A percentile compares a stretch with the other conserved stretches of the same genome.
These are phyloP conservation scores for Rhinocladiella similis DNA, from an alignment of 2,329 filamentous ascomycete genomes.

Conservation along the genomic window DNA sequence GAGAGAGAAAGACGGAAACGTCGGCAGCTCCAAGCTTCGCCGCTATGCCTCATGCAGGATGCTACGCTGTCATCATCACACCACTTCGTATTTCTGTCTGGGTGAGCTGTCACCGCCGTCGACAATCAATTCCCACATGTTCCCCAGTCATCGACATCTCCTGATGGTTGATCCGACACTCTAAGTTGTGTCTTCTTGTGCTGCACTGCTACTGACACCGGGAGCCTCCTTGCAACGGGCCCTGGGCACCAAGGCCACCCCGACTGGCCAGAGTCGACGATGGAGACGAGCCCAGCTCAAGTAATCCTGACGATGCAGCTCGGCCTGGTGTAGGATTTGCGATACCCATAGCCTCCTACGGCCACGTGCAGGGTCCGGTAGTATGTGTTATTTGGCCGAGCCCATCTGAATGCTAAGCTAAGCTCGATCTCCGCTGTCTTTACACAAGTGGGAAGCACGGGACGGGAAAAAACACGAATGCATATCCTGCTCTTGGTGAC, in stretches of 20 bases:
- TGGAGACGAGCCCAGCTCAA: background rate
- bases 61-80: background rate
- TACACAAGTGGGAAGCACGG: background rate
- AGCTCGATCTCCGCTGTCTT: no score
- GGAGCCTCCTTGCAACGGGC: no score
- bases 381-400: background rate
- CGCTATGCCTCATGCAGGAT: background rate
- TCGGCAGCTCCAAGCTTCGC: background rate
- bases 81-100: background rate
- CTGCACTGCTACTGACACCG: no score
- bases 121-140: background rate
- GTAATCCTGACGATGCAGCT: background rate
- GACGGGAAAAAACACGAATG: no score
- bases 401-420: background rate
- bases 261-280: background rate
- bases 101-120: background rate
- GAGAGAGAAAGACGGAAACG: background rate
- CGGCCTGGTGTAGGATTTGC: background rate
- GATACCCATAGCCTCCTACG: slow-evolving; percentile 3
- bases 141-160: background rate
- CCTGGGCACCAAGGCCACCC: background rate
- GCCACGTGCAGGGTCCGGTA: slow-evolving; percentile 15
- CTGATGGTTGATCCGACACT: background rate
- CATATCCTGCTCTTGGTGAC: background rate
- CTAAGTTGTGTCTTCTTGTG: no score